A percentile compares a stretch with the other conserved stretches of the same genome.
Conservation (phyloP, 768 basidiomycete species). For the Boletus reticuloceps region DNA sequence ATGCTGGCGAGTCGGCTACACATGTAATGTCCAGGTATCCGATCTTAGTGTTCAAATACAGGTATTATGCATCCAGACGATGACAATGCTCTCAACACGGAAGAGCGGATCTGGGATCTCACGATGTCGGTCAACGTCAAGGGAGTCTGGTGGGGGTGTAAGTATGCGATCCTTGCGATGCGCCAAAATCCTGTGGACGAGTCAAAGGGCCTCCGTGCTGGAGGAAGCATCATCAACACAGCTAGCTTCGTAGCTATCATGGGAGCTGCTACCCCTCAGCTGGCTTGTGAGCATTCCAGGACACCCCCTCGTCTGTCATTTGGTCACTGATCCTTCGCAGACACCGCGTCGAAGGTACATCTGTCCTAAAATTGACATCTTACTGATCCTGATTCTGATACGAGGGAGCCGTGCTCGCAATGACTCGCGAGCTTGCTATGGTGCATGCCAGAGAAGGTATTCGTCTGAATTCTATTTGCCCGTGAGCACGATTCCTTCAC, state of each 20-base stretch:
- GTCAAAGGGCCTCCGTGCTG: constrained; percentile 72
- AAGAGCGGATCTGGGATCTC: constrained; percentile 94
- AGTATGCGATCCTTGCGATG: constrained; percentile 97
- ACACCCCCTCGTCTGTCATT: background rate
- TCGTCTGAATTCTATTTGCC: constrained; percentile 93
- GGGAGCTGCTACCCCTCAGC: constrained; percentile 96
- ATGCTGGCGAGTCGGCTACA: constrained; percentile 57
- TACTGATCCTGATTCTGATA: constrained; percentile 10
- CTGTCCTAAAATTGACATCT: background rate
- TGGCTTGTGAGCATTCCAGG: constrained; percentile 69
- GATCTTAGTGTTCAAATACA: constrained; percentile 21
- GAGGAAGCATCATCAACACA: constrained; percentile 96
- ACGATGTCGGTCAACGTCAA: constrained; percentile 95
- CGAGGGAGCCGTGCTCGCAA: constrained; percentile 94
- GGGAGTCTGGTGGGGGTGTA: constrained; percentile 99
- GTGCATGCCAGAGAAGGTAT: constrained; percentile 98
- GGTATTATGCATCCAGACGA: constrained; percentile 99
- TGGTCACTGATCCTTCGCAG: constrained; percentile 38
- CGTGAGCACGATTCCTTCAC: constrained; percentile 51
- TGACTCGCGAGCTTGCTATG: constrained; percentile 98
- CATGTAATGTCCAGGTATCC: background rate
- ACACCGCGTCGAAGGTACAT: constrained; percentile 88
- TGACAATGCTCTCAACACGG: constrained; percentile 93
- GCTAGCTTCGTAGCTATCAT: constrained; percentile 95
- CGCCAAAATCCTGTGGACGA: constrained; percentile 84